A percentile compares a stretch with the other conserved stretches of the same genome.
Conservation (phyloP, 805 yeast species). For the Blastobotrys terrestris region DNA sequence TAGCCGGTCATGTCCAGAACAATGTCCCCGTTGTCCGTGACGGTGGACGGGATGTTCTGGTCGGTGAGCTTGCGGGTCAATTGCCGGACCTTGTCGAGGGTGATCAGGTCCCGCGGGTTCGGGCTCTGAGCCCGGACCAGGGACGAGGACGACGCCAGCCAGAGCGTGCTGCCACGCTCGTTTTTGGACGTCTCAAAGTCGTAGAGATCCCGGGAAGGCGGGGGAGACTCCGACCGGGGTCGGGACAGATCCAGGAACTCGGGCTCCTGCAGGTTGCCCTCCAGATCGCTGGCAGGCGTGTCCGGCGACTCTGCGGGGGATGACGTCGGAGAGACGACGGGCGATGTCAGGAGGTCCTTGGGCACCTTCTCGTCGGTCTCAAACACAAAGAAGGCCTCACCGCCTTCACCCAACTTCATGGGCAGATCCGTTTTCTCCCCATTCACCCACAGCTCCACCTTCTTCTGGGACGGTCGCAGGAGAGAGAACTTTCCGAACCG, state of each 20-base stretch:
- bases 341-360: conserved; percentile 73
- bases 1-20: conserved; percentile 93
- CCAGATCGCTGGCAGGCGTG: conserved; percentile 14
- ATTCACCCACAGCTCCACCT: conserved; percentile 82
- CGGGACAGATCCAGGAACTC: conserved; percentile 42
- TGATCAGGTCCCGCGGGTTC: conserved; percentile 31
- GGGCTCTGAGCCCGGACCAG: conserved; percentile 13
- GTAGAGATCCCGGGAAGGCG: background rate
- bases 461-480: conserved; percentile 90
- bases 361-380: conserved; percentile 74
- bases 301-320: conserved; percentile 31
- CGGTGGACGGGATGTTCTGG: conserved; percentile 78
- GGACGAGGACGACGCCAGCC: background rate
- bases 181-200: background rate
- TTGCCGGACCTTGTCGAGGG: conserved; percentile 53
- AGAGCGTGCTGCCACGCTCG: background rate
- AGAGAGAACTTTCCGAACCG: conserved; percentile 93
- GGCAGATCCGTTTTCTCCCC: conserved; percentile 76
- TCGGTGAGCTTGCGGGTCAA: conserved; percentile 59
- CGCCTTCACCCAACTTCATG: conserved; percentile 96
- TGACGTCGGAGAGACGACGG: conserved; percentile 66
- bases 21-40: conserved; percentile 85
- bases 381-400: conserved; percentile 96
- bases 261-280: conserved; percentile 36
- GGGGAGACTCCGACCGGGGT: conserved; percentile 7